Percentiles rank a stretch among this genome's conserved stretches.
Conservation (phyloP, 495 filamentous ascomycete species). For the Neurospora sp. region DNA sequence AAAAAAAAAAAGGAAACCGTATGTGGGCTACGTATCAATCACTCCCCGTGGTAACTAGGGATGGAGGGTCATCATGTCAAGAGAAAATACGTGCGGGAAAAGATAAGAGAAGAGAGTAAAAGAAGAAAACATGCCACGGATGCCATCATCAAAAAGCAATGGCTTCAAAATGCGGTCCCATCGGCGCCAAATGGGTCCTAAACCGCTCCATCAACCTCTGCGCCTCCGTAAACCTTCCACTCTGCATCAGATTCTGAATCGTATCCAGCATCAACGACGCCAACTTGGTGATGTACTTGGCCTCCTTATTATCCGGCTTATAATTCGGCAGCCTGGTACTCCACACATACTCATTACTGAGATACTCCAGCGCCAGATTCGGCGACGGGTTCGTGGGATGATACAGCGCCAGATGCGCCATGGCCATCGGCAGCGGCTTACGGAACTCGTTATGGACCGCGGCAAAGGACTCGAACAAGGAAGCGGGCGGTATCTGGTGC, state of each 20-base stretch:
- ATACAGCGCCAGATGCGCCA: constrained; percentile 32
- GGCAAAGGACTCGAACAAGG: constrained; percentile 32
- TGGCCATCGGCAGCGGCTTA: constrained; percentile 7
- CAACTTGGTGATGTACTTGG: constrained; percentile 1
- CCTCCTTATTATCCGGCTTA: not conserved
- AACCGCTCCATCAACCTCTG: constrained; percentile 10
- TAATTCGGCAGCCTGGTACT: not conserved
- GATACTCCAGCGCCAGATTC: constrained; percentile 24
- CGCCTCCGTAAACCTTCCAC: constrained; percentile 9
- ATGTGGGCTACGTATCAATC: not conserved
- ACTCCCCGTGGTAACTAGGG: not conserved
- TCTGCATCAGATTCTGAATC: constrained; percentile 12
- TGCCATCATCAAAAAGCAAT: not conserved
- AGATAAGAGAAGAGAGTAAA: not conserved
- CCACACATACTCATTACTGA: constrained; percentile 7
- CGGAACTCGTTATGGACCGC: constrained; percentile 14
- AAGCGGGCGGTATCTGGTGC: constrained; percentile 19
- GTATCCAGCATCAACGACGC: constrained; percentile 17
- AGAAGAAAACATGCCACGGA: not conserved
- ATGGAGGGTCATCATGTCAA: not conserved
- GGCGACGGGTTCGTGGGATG: constrained; percentile 31
- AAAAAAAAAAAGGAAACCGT: not conserved
- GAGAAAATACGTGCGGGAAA: not conserved
- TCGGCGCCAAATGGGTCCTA: constrained; percentile 1
- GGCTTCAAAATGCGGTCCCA: not conserved